Evolutionary conservation across 2,329 filamentous ascomycete species (phyloP), one percentile per base, ranked within the genome.

Genomic region (Cladosporium cucumerinum): DNA sequence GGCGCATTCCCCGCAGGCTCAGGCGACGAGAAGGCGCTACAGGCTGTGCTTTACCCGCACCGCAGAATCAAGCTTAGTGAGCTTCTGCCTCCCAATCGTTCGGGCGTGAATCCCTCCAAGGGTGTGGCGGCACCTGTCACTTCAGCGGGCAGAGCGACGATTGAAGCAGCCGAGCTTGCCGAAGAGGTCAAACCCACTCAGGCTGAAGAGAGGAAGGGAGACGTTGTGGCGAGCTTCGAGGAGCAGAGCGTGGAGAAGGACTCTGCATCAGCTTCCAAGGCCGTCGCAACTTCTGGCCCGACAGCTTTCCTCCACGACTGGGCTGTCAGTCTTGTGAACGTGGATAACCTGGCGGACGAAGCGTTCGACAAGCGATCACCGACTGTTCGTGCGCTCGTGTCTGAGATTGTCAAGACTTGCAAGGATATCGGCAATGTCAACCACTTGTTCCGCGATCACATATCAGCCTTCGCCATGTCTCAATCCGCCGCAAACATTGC

Each of bases 371-470:
- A 92, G 74, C 96, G 94, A 79, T 95, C 90, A 73, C 89, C 89
- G 21, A 88, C 95, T 36, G 93, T 98, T 66, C 89, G 92, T 63
- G 95, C 95, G 14, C 88, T 99, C 54, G 95, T 94, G 58, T 97
- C 94, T 73, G 96, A 99, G 80, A 98, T 99, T 67, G 93, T 99
- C 75, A 98, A 97, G 76, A 95, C 97, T 0, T 98, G 97, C 83
- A 98, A 97, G 80, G 93, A 98, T 76, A 92, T 99, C 62, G 94
- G 94, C 11, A 90, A 88, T 52, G 87, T 97, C 79, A 99, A 98
- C 80, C 92, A 91, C 66, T 84, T 99, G 23, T 99, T 99, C 84
- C 87, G 94, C 65, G 95, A 99, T 74, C 95, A 99, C 75, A 96
- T 99, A 63, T 96, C 93, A 0, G 96, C 94, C 1, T 99, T 98